phyloP scores from a whole-genome alignment of 306 rosid genomes.

The Quercus alba region DNA sequence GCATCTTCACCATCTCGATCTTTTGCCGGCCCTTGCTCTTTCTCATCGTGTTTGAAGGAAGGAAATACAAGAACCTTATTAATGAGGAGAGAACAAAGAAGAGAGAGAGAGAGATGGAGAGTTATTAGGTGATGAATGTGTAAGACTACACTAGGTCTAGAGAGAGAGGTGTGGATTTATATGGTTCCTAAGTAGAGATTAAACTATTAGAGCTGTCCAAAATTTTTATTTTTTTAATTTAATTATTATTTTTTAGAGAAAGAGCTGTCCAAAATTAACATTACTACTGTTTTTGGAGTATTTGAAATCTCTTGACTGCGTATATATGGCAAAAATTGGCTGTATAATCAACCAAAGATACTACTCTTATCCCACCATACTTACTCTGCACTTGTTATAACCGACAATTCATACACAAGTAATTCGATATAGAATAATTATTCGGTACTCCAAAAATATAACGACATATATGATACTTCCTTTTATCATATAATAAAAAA shows the following conservation, averaged over 20 bases:
- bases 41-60: constrained; percentile 19
- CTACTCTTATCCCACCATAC: background rate
- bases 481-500: no score
- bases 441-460: no score
- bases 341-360: background rate
- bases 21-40: constrained; percentile 51
- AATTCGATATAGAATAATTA: no score
- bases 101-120: background rate
- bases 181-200: background rate
- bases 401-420: background rate
- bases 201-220: background rate
- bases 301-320: constrained; percentile 13
- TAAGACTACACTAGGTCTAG: no score
- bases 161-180: background rate
- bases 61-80: background rate
- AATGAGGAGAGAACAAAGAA: background rate
- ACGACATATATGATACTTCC: no score
- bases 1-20: constrained; percentile 50
- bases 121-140: no score
- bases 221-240: background rate
- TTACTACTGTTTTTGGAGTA: constrained; percentile 14
- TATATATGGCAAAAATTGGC: constrained; percentile 18
- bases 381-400: background rate
- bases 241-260: no score
- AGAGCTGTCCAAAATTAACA: background rate